Base-by-base conservation (phyloP, 2,329 filamentous ascomycete species). In the Scolecobasidium constrictum region DNA sequence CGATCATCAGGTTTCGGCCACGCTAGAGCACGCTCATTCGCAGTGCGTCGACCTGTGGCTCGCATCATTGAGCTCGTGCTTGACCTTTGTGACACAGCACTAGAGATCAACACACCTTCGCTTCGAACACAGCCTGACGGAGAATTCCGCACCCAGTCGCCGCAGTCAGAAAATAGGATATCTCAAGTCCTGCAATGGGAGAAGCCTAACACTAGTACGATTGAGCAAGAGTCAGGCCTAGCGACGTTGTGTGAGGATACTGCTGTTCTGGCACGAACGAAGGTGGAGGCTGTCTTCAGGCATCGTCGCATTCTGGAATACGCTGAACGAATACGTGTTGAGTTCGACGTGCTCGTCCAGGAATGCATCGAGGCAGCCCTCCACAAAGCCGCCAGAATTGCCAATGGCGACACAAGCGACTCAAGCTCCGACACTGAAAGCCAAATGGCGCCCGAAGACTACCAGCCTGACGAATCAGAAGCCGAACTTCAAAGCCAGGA, bases 141-240 rank as follows among this genome's bases (percentile, higher is more conserved):
- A 38, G 87, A 94, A 48, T 79, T 96, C 48, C 79, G 90, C 37
- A 94, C 90, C 0, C 84, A 95, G 57, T 98, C 92, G 4, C 92
- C 92, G 0, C 86, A 95, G 56, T 98, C 93, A 0, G 92, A 98
- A 58, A 92, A 86, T 35, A 81, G 90, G 22, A 93, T 96, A 52
- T 84, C 85, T 2, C 92, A 98, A 60, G 88, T 98, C 4, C 62
- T 93, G 51, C 87, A 95, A 58, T 98, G 93, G 92, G 87, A 94
- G 56, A 94, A 90, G 4, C 92, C 92, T 1, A 88, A 86, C 53
- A 83, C 82, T 39, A 90, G 90, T 54, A 92, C 87, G 0, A 65
- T 94, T 13, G 92, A 98, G 48, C 87, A 95, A 58, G 90, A 96
- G 57, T 85, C 93, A 55, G 92, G 92, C 0, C 68, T 98, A 18